These are phyloP conservation scores for Aspergillus uvarum DNA, from an alignment of 2,329 filamentous ascomycete genomes.

Conservation along the genomic window DNA sequence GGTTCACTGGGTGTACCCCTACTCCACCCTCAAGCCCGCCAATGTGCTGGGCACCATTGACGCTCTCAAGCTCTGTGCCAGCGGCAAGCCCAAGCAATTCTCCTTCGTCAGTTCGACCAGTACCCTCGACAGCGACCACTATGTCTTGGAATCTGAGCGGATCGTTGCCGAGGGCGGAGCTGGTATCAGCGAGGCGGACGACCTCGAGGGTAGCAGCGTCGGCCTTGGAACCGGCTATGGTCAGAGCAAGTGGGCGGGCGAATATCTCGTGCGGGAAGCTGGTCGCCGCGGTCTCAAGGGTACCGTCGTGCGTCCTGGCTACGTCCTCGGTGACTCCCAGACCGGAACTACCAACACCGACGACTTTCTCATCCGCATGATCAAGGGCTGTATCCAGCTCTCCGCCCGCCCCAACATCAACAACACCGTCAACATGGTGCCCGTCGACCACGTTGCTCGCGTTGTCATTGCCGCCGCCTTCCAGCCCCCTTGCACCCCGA, in stretches of 20 bases:
- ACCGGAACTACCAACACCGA: constrained; percentile 74
- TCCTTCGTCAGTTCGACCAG: constrained; percentile 81
- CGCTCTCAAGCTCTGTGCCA: constrained; percentile 70
- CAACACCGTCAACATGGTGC: constrained; percentile 88
- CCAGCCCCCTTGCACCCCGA: constrained; percentile 55
- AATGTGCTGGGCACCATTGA: constrained; percentile 85
- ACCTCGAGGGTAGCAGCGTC: constrained; percentile 71
- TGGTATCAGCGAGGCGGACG: constrained; percentile 72
- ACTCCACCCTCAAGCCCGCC: constrained; percentile 66
- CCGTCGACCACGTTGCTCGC: constrained; percentile 78
- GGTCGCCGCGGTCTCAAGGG: constrained; percentile 73
- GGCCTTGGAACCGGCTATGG: constrained; percentile 86
- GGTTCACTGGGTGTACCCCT: constrained; percentile 77
- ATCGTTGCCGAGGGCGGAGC: constrained; percentile 60
- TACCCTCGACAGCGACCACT: constrained; percentile 79
- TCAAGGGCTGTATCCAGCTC: constrained; percentile 85
- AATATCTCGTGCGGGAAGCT: constrained; percentile 73
- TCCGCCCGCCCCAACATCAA: constrained; percentile 69
- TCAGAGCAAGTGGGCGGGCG: constrained; percentile 82
- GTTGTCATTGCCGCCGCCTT: constrained; percentile 74
- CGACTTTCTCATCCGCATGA: constrained; percentile 83
- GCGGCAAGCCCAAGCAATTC: constrained; percentile 75
- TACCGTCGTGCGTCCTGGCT: constrained; percentile 77
- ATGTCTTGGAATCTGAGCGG: constrained; percentile 69
- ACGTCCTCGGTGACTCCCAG: constrained; percentile 72